phyloP scores from a whole-genome alignment of 2,329 filamentous ascomycete genomes.

The Colletotrichum australisinense region DNA sequence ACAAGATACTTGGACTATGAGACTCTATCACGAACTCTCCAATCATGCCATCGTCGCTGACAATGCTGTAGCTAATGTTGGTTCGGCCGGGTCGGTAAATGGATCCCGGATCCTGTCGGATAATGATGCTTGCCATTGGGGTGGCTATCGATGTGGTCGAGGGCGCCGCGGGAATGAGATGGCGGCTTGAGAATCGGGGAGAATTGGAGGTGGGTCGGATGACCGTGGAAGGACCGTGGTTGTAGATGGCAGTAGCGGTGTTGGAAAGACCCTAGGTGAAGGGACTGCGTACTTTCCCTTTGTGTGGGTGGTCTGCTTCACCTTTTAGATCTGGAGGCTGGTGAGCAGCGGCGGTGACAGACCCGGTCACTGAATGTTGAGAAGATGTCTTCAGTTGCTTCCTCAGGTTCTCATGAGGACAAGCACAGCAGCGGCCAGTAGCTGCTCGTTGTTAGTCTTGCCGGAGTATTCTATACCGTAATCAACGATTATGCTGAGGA shows the following conservation, averaged over 20 bases:
- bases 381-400: too few species aligned
- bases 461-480: too few species aligned
- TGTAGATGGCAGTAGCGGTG: not conserved
- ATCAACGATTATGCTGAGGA: too few species aligned
- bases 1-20: too few species aligned
- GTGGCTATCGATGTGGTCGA: not conserved
- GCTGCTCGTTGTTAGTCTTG: too few species aligned
- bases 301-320: not conserved
- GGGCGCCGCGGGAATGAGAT: not conserved
- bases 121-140: not conserved
- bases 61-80: not conserved
- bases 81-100: not conserved
- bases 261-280: not conserved
- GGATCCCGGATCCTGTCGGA: conserved; percentile 8
- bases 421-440: too few species aligned
- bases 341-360: too few species aligned
- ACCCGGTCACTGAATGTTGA: too few species aligned
- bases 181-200: not conserved
- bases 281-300: rapidly evolving
- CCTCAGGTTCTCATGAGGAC: too few species aligned
- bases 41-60: not conserved
- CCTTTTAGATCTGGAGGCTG: too few species aligned
- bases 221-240: not conserved
- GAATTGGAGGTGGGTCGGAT: not conserved
- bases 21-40: not conserved